Evolutionary conservation across 2,329 filamentous ascomycete species (phyloP).

Genomic region (Coleophoma crateriformis): DNA sequence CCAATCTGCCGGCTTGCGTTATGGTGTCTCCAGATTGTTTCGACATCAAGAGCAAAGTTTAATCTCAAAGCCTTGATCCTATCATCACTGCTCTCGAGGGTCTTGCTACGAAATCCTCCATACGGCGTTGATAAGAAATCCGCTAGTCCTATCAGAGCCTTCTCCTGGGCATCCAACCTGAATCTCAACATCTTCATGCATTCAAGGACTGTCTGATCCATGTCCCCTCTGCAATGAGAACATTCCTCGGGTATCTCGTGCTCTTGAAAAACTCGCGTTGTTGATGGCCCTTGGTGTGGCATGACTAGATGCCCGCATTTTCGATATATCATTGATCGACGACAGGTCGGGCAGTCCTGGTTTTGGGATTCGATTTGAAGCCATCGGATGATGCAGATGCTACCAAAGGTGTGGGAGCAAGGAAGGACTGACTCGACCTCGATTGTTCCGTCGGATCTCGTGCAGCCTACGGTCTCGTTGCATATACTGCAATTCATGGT

Average conservation of each 20-base stretch:
- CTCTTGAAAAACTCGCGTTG: slow-evolving; percentile 7
- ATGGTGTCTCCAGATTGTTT: slow-evolving; percentile 11
- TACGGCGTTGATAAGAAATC: background rate
- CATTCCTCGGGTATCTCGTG: slow-evolving; percentile 17
- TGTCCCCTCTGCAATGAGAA: slow-evolving; percentile 12
- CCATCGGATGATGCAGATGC: slow-evolving; percentile 20
- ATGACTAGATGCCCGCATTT: slow-evolving; percentile 17
- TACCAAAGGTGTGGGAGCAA: slow-evolving; percentile 20
- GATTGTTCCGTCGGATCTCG: slow-evolving; percentile 7
- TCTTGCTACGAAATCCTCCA: slow-evolving; percentile 8
- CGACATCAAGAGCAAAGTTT: slow-evolving; percentile 11
- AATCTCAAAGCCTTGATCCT: slow-evolving; percentile 12
- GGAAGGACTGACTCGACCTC: slow-evolving; percentile 16
- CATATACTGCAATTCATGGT: slow-evolving; percentile 10
- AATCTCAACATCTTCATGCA: too few relatives aligned
- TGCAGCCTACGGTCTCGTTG: slow-evolving; percentile 4
- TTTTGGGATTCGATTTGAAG: slow-evolving; percentile 13
- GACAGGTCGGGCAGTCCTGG: slow-evolving; percentile 19
- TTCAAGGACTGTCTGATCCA: too few relatives aligned
- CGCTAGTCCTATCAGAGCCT: too few relatives aligned
- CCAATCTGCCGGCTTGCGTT: slow-evolving; percentile 25
- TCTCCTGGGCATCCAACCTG: too few relatives aligned
- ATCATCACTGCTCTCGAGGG: slow-evolving; percentile 7
- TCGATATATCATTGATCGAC: slow-evolving; percentile 17
- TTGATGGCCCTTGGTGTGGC: slow-evolving; percentile 3